Evolutionary conservation across 345 rosid genomes (phyloP).

Genomic region (Sisymbrium irio): DNA sequence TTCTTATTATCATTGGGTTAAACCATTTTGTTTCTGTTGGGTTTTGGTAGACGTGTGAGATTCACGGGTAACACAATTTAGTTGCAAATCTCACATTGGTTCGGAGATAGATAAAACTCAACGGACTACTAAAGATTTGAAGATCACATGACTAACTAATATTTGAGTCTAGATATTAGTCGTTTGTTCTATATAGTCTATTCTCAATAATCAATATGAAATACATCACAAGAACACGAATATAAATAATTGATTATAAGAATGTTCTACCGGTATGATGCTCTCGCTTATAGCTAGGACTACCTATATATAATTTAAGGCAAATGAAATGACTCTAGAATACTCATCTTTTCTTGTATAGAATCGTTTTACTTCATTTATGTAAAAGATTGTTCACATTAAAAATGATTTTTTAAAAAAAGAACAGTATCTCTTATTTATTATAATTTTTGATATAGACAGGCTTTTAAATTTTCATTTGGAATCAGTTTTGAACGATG

Average conservation of each 20-base stretch:
- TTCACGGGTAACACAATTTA: slow-evolving; percentile 23
- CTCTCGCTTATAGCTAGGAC: not conserved
- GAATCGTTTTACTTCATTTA: slow-evolving; percentile 3
- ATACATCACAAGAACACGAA: not conserved
- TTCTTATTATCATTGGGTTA: not conserved
- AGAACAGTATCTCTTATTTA: slow-evolving; percentile 1
- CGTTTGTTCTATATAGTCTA: not conserved
- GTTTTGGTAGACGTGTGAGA: slow-evolving; percentile 9
- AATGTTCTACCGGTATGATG: not conserved
- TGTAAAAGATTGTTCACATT: not conserved
- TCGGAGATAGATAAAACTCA: not conserved
- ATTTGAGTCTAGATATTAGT: not conserved
- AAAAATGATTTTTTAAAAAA: not conserved
- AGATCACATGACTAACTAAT: not conserved
- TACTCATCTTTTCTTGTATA: not conserved
- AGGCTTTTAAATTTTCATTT: slow-evolving; percentile 8
- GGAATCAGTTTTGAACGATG: slow-evolving; percentile 32
- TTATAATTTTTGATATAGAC: slow-evolving; percentile 21
- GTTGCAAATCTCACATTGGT: slow-evolving; percentile 4
- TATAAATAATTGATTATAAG: not conserved
- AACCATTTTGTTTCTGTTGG: slow-evolving; percentile 10
- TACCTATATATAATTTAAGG: not conserved
- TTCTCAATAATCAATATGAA: not conserved
- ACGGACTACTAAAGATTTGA: not conserved
- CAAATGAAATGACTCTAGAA: not conserved